Evolutionary conservation across 306 rosid genomes (phyloP).

Genomic region (Malus domestica): ASM211411v1 NC_041799.1:1683501-1684000

Average conservation of each 20-base stretch:
- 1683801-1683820: slow-evolving; percentile 1
- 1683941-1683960: slow-evolving; percentile 16
- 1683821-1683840: slow-evolving; percentile 82
- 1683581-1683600: not conserved
- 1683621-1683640: slow-evolving; percentile 6
- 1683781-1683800: not conserved
- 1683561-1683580: not conserved
- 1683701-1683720: not conserved
- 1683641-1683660: slow-evolving; percentile 4
- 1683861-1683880: slow-evolving; percentile 7
- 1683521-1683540: not conserved
- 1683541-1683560: not conserved
- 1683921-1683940: slow-evolving; percentile 6
- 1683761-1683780: not conserved
- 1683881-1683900: slow-evolving; percentile 10
- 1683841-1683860: slow-evolving; percentile 55
- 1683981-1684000: slow-evolving; percentile 8
- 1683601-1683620: not conserved
- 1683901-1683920: slow-evolving; percentile 16
- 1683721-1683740: slow-evolving; percentile 3
- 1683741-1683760: slow-evolving; percentile 2
- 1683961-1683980: not conserved
- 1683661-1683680: not conserved
- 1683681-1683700: slow-evolving; percentile 2
- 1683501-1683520: not conserved